These are phyloP conservation scores for Colletotrichum sp. DNA, from an alignment of 2,329 filamentous ascomycete genomes.

Conservation along the genomic window DNA sequence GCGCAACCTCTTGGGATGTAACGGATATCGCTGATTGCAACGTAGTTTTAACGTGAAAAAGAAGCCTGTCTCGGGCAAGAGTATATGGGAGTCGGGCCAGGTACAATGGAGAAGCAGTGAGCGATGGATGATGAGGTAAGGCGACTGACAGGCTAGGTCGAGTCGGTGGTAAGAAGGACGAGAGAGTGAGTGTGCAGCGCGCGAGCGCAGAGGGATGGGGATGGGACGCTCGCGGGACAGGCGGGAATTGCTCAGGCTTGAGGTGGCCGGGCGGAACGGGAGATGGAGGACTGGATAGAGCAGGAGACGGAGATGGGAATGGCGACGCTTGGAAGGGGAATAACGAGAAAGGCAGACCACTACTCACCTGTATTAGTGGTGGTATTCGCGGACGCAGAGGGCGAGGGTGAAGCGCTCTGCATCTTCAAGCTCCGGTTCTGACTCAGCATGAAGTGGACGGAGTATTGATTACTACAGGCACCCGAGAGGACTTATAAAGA, in stretches of 20 bases:
- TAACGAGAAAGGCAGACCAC: background rate
- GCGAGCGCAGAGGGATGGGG: background rate
- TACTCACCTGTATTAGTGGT: conserved; percentile 23
- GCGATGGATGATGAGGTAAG: conserved; percentile 14
- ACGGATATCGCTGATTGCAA: conserved; percentile 5
- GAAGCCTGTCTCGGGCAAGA: background rate
- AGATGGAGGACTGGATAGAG: background rate
- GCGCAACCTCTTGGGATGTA: background rate
- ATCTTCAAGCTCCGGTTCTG: conserved; percentile 25
- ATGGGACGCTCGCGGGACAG: background rate
- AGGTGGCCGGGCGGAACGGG: background rate
- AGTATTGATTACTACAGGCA: conserved; percentile 24
- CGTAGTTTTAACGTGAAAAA: conserved; percentile 3
- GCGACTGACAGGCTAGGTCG: background rate
- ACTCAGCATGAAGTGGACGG: conserved; percentile 24
- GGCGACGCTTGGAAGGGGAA: background rate
- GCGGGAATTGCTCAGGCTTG: background rate
- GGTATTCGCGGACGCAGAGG: conserved; percentile 22
- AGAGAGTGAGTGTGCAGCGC: background rate
- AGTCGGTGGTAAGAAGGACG: background rate
- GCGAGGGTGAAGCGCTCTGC: conserved; percentile 22
- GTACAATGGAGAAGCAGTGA: background rate
- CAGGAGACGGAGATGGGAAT: background rate
- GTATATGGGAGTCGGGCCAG: background rate
- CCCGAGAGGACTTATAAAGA: conserved; percentile 20